Conservation (phyloP, 2,329 filamentous ascomycete genomes). For the Fusarium sp. region DNA sequence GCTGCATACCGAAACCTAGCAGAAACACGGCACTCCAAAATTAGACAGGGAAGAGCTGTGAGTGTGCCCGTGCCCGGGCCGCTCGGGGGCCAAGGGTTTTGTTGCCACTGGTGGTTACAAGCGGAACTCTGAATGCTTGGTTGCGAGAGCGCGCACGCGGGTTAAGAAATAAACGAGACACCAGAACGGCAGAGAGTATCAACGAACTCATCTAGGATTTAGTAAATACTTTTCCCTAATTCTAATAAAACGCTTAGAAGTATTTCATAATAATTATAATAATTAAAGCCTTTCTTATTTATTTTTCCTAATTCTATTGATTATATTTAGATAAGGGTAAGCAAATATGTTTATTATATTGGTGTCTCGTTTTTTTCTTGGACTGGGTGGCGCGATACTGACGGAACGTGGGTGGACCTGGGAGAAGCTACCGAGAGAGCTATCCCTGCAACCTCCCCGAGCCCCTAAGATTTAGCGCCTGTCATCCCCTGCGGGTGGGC, state of each 20-base stretch:
- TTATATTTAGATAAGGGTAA: no score
- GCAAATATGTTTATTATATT: no score
- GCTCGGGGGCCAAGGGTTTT: slow-evolving; percentile 20
- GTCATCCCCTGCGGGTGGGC: slow-evolving; percentile 15
- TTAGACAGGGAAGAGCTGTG: slow-evolving; percentile 37
- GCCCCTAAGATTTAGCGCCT: slow-evolving; percentile 32
- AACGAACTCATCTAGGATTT: no score
- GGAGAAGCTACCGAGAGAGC: slow-evolving; percentile 40
- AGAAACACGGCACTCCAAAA: slow-evolving; percentile 33
- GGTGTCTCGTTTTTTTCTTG: no score
- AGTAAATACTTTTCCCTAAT: no score
- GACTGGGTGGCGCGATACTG: background rate
- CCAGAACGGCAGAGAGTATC: no score
- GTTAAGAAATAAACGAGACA: no score
- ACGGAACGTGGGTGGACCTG: slow-evolving; percentile 18
- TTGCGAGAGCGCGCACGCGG: background rate
- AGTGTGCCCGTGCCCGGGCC: slow-evolving; percentile 23
- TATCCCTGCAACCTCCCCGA: slow-evolving; percentile 41
- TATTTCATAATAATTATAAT: no score
- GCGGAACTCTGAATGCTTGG: slow-evolving; percentile 6
- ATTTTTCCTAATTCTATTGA: no score
- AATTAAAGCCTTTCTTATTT: no score
- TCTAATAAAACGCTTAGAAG: no score
- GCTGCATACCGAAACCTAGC: slow-evolving; percentile 30
- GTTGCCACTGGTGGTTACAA: slow-evolving; percentile 13